These are phyloP conservation scores for Aspergillus baeticus DNA, from an alignment of 495 filamentous ascomycete genomes.

Conservation along the genomic window DNA sequence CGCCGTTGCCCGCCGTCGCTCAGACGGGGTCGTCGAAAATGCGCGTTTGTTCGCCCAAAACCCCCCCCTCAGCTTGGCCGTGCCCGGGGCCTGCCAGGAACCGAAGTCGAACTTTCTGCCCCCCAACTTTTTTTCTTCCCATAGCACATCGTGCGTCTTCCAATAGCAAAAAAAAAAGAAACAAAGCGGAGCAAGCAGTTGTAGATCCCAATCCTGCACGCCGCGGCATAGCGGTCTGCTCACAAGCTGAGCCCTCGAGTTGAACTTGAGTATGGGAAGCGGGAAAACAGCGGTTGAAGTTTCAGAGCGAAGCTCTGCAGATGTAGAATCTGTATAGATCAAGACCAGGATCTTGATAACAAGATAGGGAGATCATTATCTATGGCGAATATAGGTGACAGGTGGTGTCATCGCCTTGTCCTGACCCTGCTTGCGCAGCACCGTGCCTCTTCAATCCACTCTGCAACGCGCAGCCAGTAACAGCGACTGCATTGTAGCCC, in stretches of 20 bases:
- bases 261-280: background rate
- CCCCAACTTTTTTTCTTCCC: background rate
- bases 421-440: background rate
- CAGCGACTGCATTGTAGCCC: conserved; percentile 3
- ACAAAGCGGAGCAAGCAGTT: conserved; percentile 9
- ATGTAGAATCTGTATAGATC: conserved; percentile 1
- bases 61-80: background rate
- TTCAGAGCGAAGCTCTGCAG: background rate
- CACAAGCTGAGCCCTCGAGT: background rate
- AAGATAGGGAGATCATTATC: conserved; percentile 11
- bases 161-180: background rate
- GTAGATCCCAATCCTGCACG: conserved; percentile 7
- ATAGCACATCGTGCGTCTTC: background rate
- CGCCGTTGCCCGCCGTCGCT: conserved; percentile 9
- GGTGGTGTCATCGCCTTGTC: conserved; percentile 9
- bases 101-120: background rate
- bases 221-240: background rate
- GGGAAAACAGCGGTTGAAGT: conserved; percentile 1
- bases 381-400: conserved; percentile 13
- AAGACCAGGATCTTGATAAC: conserved; percentile 8
- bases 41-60: background rate
- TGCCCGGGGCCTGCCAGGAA: conserved; percentile 3
- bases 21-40: background rate
- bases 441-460: background rate
- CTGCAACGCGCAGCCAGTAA: background rate